Conservation (phyloP, 2,329 filamentous ascomycete species). For the Phialophora verrucosa region DNA sequence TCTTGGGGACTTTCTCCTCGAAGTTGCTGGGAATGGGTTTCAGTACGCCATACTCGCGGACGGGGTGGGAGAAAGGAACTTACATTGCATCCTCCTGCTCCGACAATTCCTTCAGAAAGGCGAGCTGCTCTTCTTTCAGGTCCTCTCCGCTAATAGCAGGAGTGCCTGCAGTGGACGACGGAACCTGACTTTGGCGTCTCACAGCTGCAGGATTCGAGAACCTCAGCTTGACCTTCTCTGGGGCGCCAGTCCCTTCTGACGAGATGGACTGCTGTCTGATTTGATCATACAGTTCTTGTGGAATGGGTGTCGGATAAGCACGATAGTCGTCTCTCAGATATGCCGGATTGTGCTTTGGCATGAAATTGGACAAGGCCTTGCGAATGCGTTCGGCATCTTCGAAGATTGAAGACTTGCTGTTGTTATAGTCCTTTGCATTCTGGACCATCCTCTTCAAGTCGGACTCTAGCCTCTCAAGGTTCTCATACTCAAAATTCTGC, state of each 20-base stretch:
- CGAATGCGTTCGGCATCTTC: constrained; percentile 86
- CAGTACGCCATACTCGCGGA: constrained; percentile 26
- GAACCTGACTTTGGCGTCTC: constrained; percentile 33
- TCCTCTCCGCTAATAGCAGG: constrained; percentile 22
- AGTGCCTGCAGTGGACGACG: constrained; percentile 26
- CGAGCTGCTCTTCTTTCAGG: constrained; percentile 30
- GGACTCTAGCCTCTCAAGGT: constrained; percentile 75
- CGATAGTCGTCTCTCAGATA: constrained; percentile 73
- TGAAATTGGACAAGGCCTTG: constrained; percentile 84
- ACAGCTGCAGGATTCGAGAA: constrained; percentile 23
- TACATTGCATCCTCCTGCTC: constrained; percentile 29
- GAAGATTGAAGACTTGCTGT: constrained; percentile 72
- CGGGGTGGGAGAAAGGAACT: constrained; percentile 8
- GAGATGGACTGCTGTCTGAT: constrained; percentile 28
- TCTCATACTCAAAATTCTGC: constrained; percentile 69
- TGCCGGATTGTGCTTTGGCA: constrained; percentile 84
- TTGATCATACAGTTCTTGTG: constrained; percentile 54
- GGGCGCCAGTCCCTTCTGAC: constrained; percentile 24
- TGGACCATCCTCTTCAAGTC: constrained; percentile 87
- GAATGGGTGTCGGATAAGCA: constrained; percentile 75
- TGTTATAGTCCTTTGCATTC: constrained; percentile 85
- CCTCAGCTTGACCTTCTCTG: constrained; percentile 36
- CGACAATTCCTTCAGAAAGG: constrained; percentile 36
- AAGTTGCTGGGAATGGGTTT: constrained; percentile 52
- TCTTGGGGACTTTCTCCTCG: constrained; percentile 67